These are phyloP conservation scores for Alternaria postmessia DNA, from an alignment of 2,329 filamentous ascomycete species.

Conservation along the genomic window DNA sequence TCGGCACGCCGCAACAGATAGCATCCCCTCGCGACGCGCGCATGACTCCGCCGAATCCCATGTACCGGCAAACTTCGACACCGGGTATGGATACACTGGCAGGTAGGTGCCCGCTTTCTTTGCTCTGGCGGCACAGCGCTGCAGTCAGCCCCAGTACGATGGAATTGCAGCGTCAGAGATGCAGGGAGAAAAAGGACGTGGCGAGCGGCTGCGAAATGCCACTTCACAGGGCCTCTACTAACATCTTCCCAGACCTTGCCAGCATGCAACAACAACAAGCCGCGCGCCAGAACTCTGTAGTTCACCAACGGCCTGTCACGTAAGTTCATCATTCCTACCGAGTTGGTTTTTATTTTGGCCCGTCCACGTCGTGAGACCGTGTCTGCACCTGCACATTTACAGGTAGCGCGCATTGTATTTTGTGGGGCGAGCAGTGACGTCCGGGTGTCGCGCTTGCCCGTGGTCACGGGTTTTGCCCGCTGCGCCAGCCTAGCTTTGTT, in stretches of 20 bases:
- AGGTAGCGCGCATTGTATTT: neutral
- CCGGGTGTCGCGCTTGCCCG: conserved; percentile 19
- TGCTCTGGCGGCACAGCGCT: neutral
- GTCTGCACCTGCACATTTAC: neutral
- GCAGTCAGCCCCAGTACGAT: neutral
- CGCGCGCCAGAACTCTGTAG: conserved; percentile 47
- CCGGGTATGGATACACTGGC: conserved; percentile 59
- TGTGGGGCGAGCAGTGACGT: conserved; percentile 14
- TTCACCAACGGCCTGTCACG: conserved; percentile 48
- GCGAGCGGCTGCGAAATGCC: neutral
- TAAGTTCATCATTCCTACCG: conserved; percentile 29
- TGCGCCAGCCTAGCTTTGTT: conserved; percentile 18
- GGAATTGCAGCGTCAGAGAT: neutral
- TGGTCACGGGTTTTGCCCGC: conserved; percentile 33
- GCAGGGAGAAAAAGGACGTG: neutral
- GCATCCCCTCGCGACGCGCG: conserved; percentile 44
- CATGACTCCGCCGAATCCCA: conserved; percentile 44
- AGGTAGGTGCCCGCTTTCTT: conserved; percentile 46
- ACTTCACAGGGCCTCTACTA: conserved; percentile 9
- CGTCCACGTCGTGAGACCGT: neutral
- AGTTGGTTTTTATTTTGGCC: neutral
- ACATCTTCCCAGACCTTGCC: conserved; percentile 52
- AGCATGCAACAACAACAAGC: conserved; percentile 58
- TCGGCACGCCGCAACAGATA: conserved; percentile 41
- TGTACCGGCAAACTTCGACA: conserved; percentile 54